These are phyloP conservation scores for Arthrobotrys conoides DNA, from an alignment of 2,329 filamentous ascomycete genomes.

Conservation along the genomic window DNA sequence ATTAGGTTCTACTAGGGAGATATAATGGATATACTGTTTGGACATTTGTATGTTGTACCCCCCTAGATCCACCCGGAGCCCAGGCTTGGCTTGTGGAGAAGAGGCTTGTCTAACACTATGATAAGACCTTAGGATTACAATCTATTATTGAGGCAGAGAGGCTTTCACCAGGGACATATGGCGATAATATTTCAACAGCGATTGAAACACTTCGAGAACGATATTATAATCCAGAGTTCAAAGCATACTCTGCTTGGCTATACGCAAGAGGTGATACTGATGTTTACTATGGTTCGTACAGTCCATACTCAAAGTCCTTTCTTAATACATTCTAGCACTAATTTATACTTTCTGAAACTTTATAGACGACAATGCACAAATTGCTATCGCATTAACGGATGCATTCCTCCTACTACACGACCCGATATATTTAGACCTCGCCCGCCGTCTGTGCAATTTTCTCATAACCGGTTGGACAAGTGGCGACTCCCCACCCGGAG, in stretches of 20 bases:
- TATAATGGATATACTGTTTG: slow-evolving; percentile 59
- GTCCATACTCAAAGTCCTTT: neutral
- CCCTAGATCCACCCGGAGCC: too few relatives aligned
- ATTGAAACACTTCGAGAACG: slow-evolving; percentile 57
- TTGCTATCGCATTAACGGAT: slow-evolving; percentile 51
- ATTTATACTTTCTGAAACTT: neutral
- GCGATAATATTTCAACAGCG: slow-evolving; percentile 45
- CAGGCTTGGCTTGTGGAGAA: too few relatives aligned
- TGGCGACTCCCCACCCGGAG: slow-evolving; percentile 40
- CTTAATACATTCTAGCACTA: neutral
- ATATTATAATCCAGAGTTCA: slow-evolving; percentile 53
- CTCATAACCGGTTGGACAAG: slow-evolving; percentile 50
- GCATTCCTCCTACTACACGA: slow-evolving; percentile 39
- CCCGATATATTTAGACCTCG: slow-evolving; percentile 51
- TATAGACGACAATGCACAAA: slow-evolving; percentile 57
- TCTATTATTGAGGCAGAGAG: slow-evolving; percentile 54
- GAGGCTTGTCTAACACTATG: neutral
- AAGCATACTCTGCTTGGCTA: slow-evolving; percentile 58
- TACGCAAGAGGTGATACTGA: slow-evolving; percentile 48
- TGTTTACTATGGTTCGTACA: slow-evolving; percentile 50
- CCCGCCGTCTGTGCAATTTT: slow-evolving; percentile 51
- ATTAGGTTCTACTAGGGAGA: slow-evolving; percentile 46
- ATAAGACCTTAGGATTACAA: slow-evolving; percentile 51
- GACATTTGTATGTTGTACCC: slow-evolving; percentile 51
- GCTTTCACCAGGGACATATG: slow-evolving; percentile 41